Evolutionary conservation across 2,329 filamentous ascomycete genomes (phyloP), one percentile per base, ranked within the genome.

Genomic region (Clonostachys sp.): DNA sequence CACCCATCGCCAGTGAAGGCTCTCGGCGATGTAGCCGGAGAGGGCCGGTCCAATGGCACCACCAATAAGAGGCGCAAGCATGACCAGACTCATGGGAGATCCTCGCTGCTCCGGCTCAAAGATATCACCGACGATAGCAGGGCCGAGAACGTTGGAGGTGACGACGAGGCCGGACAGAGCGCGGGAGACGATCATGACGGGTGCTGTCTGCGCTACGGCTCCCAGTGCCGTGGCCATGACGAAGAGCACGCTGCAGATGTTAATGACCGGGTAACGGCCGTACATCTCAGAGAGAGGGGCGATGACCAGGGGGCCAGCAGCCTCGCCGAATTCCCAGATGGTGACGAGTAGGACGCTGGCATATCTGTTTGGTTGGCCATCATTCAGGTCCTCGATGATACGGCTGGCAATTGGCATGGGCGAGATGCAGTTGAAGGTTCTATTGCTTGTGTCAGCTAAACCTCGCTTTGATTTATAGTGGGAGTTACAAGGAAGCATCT

Each of bases 261-360:
- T 77, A 54, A 83, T 70, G 45, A 84, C 72, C 5, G 71, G 68
- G 48, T 74, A 72, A 1, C 81, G 75, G 36, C 81, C 81, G 53
- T 75, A 75, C 12, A 80, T 64, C 61, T 88, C 84, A 6, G 76
- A 82, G 6, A 86, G 61, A 0, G 84, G 83, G 10, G 81, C 83
- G 55, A 83, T 79, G 34, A 84, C 62, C 1, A 78, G 62, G 1
- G 82, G 81, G 0, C 81, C 82, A 7, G 80, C 75, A 3, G 78
- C 78, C 53, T 84, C 81, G 51, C 85, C 84, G 0, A 88, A 73
- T 50, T 90, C 78, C 73, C 85, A 86, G 50, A 88, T 81, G 1
- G 84, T 87, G 10, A 89, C 81, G 46, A 89, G 80, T 41, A 91
- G 68, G 36, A 79, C 75, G 54, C 67, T 72, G 14, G 75, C 67